Evolutionary conservation across 1,284 basidiomycete genomes (phyloP).

Genomic region (Marasmius tenuissimus): DNA sequence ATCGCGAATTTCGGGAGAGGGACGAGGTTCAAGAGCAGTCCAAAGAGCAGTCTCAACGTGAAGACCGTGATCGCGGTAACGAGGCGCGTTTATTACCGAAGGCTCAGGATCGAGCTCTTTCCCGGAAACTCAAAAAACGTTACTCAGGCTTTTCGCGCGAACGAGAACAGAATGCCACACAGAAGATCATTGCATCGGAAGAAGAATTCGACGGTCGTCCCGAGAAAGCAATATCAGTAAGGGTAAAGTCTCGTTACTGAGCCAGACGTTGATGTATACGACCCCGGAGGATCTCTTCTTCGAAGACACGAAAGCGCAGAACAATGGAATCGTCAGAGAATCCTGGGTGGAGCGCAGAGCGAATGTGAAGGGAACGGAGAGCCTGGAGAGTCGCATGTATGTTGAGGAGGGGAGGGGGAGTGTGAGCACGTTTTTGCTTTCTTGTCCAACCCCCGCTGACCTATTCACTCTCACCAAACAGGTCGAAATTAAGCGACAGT

Average conservation of each 20-base stretch:
- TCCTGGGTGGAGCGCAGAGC: constrained; percentile 69
- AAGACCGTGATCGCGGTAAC: not conserved
- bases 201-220: constrained; percentile 77
- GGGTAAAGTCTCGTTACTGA: constrained; percentile 68
- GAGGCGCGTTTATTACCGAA: not conserved
- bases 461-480: constrained; percentile 12
- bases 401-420: constrained; percentile 51
- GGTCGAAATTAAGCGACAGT: constrained; percentile 18
- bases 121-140: constrained; percentile 20
- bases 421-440: constrained; percentile 34
- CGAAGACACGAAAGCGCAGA: constrained; percentile 29
- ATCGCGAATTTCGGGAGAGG: not conserved
- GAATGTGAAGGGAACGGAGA: constrained; percentile 62
- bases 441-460: not conserved
- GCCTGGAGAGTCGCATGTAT: constrained; percentile 59
- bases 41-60: constrained; percentile 2
- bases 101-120: not conserved
- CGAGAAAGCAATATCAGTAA: constrained; percentile 77
- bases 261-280: constrained; percentile 62
- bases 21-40: not conserved
- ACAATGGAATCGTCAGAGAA: constrained; percentile 65
- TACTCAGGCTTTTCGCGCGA: constrained; percentile 27
- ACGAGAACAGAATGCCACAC: not conserved
- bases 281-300: constrained; percentile 58
- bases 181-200: constrained; percentile 64